Percentiles rank a stretch among this genome's conserved stretches.
Evolutionary conservation across 1,284 basidiomycete genomes (phyloP).

Genomic region (Rhodotorula glutinis): DNA sequence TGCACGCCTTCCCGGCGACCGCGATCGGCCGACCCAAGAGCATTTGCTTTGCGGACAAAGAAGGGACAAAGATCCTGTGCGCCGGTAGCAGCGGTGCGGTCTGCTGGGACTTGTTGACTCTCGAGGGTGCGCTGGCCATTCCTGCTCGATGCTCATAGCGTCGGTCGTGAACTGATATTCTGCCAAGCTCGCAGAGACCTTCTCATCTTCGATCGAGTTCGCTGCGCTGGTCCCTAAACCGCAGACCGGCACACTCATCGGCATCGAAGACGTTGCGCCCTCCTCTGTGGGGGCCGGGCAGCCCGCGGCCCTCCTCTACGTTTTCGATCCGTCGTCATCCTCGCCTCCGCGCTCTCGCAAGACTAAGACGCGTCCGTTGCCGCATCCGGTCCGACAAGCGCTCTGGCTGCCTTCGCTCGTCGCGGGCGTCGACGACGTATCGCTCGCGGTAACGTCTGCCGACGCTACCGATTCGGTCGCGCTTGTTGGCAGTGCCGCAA

Average conservation of each 20-base stretch:
- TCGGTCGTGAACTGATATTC: background rate
- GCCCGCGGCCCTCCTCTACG: conserved; percentile 7
- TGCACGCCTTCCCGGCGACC: conserved; percentile 62
- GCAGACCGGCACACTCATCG: conserved; percentile 4
- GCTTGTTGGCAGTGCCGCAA: conserved; percentile 28
- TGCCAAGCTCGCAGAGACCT: conserved; percentile 30
- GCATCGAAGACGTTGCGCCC: conserved; percentile 5
- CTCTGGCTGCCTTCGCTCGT: conserved; percentile 16
- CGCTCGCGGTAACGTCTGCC: conserved; percentile 24
- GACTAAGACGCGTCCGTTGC: conserved; percentile 12
- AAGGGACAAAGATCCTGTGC: conserved; percentile 59
- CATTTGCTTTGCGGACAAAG: conserved; percentile 60
- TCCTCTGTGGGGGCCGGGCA: background rate
- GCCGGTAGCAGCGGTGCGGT: conserved; percentile 58
- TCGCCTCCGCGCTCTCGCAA: background rate
- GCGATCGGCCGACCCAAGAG: conserved; percentile 51
- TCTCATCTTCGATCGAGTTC: conserved; percentile 23
- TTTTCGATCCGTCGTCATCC: conserved; percentile 11
- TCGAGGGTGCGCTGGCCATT: conserved; percentile 58
- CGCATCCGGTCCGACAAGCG: conserved; percentile 25
- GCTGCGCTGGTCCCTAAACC: conserved; percentile 9
- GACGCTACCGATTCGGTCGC: conserved; percentile 12
- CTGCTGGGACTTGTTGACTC: conserved; percentile 76
- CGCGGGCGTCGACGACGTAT: conserved; percentile 3
- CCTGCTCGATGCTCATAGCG: background rate